Base-by-base conservation (phyloP, 495 filamentous ascomycete species). In the Choiromyces venosus region DNA sequence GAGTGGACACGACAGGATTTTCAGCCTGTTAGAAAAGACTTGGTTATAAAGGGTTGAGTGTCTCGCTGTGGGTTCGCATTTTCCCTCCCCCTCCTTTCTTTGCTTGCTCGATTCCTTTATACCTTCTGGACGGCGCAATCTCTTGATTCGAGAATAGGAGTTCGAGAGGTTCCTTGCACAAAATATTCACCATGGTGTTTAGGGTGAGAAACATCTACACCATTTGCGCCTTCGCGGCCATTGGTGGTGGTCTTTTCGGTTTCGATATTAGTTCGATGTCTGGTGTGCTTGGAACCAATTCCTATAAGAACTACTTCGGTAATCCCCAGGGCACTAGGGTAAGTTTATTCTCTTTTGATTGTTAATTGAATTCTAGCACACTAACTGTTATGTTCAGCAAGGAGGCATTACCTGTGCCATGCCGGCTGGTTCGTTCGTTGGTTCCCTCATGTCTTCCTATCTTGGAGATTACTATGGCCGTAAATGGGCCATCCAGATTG, bases 181-280 rank as follows among this genome's bases (percentile, higher is more conserved):
- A 61, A 16, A 33, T 61, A 61, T 72, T 72, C 66, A 68, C 69
- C 71, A 81, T 78, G 79, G 70, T 72, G 33, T 65, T 56, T 36
- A 74, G 83, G 73, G 83, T 86, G 40, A 86, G 82, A 70, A 89
- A 87, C 79, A 83, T 88, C 66, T 89, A 89, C 81, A 82, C 86
- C 69, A 90, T 90, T 79, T 91, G 88, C 82, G 81, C 78, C 67
- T 89, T 91, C 79, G 88, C 88, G 78, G 86, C 88, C 80, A 89
- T 90, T 74, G 88, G 88, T 86, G 80, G 79, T 80, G 84, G 82
- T 36, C 75, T 71, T 40, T 92, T 92, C 80, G 90, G 90, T 79
- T 92, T 91, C 82, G 90, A 92, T 81, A 91, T 92, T 79, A 86
- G 85, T 44, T 88, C 86, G 56, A 91, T 92, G 89, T 87, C 86